Evolutionary conservation across 495 filamentous ascomycete species (phyloP).

Genomic region (Achaetomiella virescens): DNA sequence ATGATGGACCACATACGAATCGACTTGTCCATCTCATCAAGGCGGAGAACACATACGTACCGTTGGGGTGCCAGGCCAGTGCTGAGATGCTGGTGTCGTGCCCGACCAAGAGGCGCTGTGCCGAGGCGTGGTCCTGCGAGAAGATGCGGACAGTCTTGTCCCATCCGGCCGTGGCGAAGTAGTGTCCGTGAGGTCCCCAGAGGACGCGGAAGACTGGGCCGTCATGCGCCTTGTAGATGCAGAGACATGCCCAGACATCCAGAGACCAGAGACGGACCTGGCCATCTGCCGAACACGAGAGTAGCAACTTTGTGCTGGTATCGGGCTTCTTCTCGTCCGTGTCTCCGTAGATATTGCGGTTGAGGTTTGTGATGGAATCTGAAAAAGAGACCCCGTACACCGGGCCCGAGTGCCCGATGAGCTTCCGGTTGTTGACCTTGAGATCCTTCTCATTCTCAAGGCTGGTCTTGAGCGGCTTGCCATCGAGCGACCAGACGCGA

Average conservation of each 20-base stretch:
- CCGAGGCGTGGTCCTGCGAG: constrained; percentile 82
- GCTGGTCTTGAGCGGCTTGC: constrained; percentile 55
- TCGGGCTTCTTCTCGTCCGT: constrained; percentile 45
- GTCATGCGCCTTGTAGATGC: constrained; percentile 87
- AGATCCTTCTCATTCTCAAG: constrained; percentile 35
- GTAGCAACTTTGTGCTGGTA: constrained; percentile 64
- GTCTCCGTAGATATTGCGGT: constrained; percentile 36
- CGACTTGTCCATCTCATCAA: constrained; percentile 71
- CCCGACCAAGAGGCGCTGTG: constrained; percentile 81
- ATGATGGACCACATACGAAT: constrained; percentile 96
- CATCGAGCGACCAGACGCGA: constrained; percentile 83
- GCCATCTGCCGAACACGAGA: constrained; percentile 82
- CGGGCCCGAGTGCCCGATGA: constrained; percentile 86
- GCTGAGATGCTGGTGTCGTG: constrained; percentile 85
- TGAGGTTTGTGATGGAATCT: constrained; percentile 56
- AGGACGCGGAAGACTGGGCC: constrained; percentile 79
- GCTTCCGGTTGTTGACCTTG: constrained; percentile 58
- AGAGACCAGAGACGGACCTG: constrained; percentile 89
- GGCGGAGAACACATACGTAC: constrained; percentile 83
- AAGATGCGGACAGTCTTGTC: constrained; percentile 89
- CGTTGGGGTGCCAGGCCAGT: constrained; percentile 87
- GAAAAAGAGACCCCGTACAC: constrained; percentile 89
- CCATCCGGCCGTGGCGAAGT: constrained; percentile 79
- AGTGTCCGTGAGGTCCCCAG: constrained; percentile 93
- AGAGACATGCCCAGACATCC: constrained; percentile 80